Evolutionary conservation across 2,329 filamentous ascomycete genomes (phyloP).

Genomic region (Ophidiomyces ophidiicola): DNA sequence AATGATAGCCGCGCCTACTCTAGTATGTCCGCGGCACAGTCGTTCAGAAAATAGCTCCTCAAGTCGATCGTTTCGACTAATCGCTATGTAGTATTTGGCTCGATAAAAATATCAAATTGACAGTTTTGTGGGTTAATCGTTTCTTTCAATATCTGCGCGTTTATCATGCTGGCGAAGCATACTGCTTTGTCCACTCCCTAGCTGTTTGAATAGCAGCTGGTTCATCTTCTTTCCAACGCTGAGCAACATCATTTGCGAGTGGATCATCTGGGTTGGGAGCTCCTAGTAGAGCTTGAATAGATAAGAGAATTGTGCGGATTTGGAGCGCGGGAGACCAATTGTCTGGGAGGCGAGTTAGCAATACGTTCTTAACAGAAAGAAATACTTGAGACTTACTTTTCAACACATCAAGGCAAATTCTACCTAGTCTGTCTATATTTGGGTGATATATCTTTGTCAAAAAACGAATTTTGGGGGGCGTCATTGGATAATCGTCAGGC

Average conservation of each 20-base stretch:
- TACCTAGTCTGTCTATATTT: slow-evolving; percentile 93
- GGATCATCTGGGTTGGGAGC: slow-evolving; percentile 97
- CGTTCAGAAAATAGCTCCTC: too few relatives aligned
- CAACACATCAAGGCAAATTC: slow-evolving; percentile 91
- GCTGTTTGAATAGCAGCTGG: slow-evolving; percentile 83
- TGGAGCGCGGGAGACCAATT: slow-evolving; percentile 98
- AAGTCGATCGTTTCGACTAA: too few relatives aligned
- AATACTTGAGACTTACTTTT: slow-evolving; percentile 56
- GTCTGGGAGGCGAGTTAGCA: slow-evolving; percentile 41
- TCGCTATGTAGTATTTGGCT: too few relatives aligned
- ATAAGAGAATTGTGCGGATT: slow-evolving; percentile 95
- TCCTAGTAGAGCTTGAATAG: slow-evolving; percentile 90
- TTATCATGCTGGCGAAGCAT: slow-evolving; percentile 34
- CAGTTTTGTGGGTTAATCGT: too few relatives aligned
- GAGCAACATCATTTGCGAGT: slow-evolving; percentile 93
- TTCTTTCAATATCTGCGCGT: not conserved
- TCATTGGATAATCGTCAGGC: slow-evolving; percentile 98
- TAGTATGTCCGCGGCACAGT: too few relatives aligned
- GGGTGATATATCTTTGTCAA: slow-evolving; percentile 98
- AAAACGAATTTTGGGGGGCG: slow-evolving; percentile 94
- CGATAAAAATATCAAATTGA: too few relatives aligned
- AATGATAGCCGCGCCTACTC: too few relatives aligned
- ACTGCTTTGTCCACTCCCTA: slow-evolving; percentile 77
- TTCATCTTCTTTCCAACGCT: slow-evolving; percentile 96
- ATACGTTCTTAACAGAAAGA: slow-evolving; percentile 11